Evolutionary conservation across 805 yeast genomes (phyloP).

Genomic region (Starmerella ratchasimensis): DNA sequence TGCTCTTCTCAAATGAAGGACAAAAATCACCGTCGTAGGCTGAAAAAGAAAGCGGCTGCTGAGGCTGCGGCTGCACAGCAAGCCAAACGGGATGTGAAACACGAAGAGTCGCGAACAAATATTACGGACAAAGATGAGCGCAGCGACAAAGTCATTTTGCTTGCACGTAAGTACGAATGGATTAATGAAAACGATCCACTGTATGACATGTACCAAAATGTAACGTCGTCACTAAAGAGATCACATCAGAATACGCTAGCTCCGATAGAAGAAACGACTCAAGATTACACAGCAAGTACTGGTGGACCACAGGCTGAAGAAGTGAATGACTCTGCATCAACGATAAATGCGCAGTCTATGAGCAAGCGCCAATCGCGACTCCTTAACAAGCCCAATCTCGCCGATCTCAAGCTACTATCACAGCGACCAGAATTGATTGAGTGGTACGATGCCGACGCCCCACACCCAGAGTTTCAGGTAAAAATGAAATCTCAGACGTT

Average conservation of each 20-base stretch:
- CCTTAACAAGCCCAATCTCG: constrained; percentile 46
- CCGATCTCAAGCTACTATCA: constrained; percentile 49
- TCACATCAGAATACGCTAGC: background rate
- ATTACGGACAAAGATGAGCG: background rate
- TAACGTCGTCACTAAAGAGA: constrained; percentile 9
- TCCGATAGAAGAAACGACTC: background rate
- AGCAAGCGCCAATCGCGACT: constrained; percentile 22
- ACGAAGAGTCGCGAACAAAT: background rate
- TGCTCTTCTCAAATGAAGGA: background rate
- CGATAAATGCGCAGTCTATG: background rate
- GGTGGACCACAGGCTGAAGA: background rate
- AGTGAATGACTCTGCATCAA: background rate
- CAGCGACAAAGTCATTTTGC: background rate
- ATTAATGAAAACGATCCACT: constrained; percentile 10
- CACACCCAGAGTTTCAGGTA: constrained; percentile 56
- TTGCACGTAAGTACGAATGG: constrained; percentile 13
- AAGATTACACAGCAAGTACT: background rate
- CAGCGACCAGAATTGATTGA: constrained; percentile 61
- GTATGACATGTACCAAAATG: constrained; percentile 11
- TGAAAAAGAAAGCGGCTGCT: background rate
- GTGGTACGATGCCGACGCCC: constrained; percentile 78
- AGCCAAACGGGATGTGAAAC: background rate
- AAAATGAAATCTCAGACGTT: constrained; percentile 52
- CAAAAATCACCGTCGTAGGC: constrained; percentile 5
- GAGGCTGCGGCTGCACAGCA: background rate